Evolutionary conservation across 73 alveolate species (phyloP).

Genomic region (Stentor coeruleus): DNA sequence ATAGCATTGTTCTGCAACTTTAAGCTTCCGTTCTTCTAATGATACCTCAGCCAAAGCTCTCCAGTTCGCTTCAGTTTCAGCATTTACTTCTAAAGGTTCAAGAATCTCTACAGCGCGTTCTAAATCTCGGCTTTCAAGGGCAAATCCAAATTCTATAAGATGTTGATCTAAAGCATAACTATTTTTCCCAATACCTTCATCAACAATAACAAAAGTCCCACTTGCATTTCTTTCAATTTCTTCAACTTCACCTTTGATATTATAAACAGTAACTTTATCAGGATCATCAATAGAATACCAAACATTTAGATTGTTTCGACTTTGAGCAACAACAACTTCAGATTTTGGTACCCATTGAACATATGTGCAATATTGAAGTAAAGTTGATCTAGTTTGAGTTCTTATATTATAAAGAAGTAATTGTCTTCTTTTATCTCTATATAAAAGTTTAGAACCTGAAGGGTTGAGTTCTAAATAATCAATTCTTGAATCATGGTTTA

Average conservation of each 20-base stretch:
- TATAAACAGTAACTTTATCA: slow-evolving; percentile 94
- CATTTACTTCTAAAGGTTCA: slow-evolving; percentile 95
- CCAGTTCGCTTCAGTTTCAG: slow-evolving; percentile 99
- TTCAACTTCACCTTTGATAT: slow-evolving; percentile 98
- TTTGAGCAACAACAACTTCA: slow-evolving; percentile 99
- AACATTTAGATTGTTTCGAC: slow-evolving; percentile 97
- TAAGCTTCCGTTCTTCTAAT: slow-evolving; percentile 91
- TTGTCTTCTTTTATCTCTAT: slow-evolving; percentile 99
- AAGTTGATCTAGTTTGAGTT: slow-evolving; percentile 93
- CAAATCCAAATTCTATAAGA: slow-evolving; percentile 95
- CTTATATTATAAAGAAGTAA: slow-evolving; percentile 94
- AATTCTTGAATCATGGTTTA: slow-evolving; percentile 97
- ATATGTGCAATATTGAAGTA: slow-evolving; percentile 97
- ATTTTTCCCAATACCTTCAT: slow-evolving; percentile 90
- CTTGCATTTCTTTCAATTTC: slow-evolving; percentile 95
- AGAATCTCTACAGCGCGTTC: slow-evolving; percentile 94
- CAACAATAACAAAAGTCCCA: slow-evolving; percentile 86
- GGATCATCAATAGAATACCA: slow-evolving; percentile 98
- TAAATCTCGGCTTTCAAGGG: slow-evolving; percentile 93
- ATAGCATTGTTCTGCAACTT: slow-evolving; percentile 99
- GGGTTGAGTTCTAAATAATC: slow-evolving; percentile 96
- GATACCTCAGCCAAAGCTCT: slow-evolving; percentile 94
- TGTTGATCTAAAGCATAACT: slow-evolving; percentile 95
- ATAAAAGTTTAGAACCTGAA: slow-evolving; percentile 91
- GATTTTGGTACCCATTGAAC: slow-evolving; percentile 99